phyloP scores from a whole-genome alignment of 768 basidiomycete genomes.

The Cystoderma amianthinum region DNA sequence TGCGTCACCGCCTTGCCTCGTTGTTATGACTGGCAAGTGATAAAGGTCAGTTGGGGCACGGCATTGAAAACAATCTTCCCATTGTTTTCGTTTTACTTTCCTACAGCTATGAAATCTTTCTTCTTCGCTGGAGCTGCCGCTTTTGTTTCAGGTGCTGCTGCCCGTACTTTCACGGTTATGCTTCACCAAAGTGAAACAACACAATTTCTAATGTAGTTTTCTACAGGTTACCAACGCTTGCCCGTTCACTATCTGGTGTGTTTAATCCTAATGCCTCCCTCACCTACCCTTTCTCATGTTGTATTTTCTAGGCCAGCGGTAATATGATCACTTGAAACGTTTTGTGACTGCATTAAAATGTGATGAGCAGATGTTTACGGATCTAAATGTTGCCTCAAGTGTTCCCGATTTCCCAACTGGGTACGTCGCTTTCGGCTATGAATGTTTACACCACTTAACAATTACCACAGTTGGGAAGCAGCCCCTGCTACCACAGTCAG shows the following conservation, averaged over 20 bases:
- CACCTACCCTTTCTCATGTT: background rate
- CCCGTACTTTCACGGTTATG: conserved; percentile 49
- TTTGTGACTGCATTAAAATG: no score
- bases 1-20: no score
- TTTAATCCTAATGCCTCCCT: background rate
- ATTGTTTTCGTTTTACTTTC: conserved; percentile 1
- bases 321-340: no score
- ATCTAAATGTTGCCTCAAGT: conserved; percentile 32
- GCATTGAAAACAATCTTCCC: no score
- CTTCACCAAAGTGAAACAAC: conserved; percentile 4
- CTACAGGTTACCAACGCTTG: conserved; percentile 49
- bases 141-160: conserved; percentile 25
- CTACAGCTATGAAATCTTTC: conserved; percentile 22
- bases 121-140: conserved; percentile 15
- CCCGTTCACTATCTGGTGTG: conserved; percentile 64
- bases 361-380: conserved; percentile 38
- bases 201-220: no score
- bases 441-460: background rate
- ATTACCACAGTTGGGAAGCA: conserved; percentile 22
- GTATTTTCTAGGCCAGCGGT: background rate
- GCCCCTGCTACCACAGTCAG: conserved; percentile 18
- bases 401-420: conserved; percentile 29
- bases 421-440: conserved; percentile 21
- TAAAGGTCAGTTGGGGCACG: no score
- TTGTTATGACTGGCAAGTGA: no score